Evolutionary conservation across 2,329 filamentous ascomycete species (phyloP).

Genomic region (Colletotrichum orchidophilum): DNA sequence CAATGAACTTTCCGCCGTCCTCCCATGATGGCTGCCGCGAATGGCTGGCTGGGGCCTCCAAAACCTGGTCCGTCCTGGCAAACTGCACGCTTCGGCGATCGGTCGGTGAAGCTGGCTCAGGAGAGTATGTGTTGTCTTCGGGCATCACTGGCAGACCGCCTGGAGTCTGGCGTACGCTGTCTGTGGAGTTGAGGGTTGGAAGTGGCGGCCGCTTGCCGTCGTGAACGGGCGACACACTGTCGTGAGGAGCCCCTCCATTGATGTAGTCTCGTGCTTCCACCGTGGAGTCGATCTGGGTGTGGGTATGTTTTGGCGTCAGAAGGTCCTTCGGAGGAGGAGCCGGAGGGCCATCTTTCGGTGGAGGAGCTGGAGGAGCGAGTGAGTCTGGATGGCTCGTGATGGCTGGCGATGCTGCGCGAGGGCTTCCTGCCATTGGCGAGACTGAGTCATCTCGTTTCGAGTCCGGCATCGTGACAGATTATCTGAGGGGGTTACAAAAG

Average conservation of each 20-base stretch:
- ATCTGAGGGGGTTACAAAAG: background rate
- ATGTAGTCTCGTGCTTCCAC: constrained; percentile 48
- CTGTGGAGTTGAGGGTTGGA: constrained; percentile 32
- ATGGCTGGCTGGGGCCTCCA: constrained; percentile 60
- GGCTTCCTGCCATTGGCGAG: constrained; percentile 37
- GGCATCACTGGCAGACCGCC: constrained; percentile 31
- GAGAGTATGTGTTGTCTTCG: constrained; percentile 32
- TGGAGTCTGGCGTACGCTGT: constrained; percentile 2
- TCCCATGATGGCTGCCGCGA: constrained; percentile 73
- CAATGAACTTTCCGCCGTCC: constrained; percentile 68
- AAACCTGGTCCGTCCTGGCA: constrained; percentile 61
- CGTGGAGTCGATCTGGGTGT: constrained; percentile 36
- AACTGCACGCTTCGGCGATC: constrained; percentile 79
- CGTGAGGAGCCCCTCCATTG: constrained; percentile 47
- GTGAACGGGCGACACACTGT: constrained; percentile 39
- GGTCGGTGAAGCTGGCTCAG: constrained; percentile 48
- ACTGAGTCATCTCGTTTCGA: constrained; percentile 37
- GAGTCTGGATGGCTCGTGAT: constrained; percentile 14
- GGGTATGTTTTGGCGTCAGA: constrained; percentile 26
- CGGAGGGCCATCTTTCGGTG: constrained; percentile 28
- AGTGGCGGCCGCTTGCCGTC: constrained; percentile 12
- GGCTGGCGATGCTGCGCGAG: constrained; percentile 20
- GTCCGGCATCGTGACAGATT: constrained; percentile 28
- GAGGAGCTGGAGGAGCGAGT: constrained; percentile 21
- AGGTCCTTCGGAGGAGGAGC: constrained; percentile 26